These are phyloP conservation scores for Aspergillus vadensis DNA, from an alignment of 2,329 filamentous ascomycete species.

Conservation along the genomic window DNA sequence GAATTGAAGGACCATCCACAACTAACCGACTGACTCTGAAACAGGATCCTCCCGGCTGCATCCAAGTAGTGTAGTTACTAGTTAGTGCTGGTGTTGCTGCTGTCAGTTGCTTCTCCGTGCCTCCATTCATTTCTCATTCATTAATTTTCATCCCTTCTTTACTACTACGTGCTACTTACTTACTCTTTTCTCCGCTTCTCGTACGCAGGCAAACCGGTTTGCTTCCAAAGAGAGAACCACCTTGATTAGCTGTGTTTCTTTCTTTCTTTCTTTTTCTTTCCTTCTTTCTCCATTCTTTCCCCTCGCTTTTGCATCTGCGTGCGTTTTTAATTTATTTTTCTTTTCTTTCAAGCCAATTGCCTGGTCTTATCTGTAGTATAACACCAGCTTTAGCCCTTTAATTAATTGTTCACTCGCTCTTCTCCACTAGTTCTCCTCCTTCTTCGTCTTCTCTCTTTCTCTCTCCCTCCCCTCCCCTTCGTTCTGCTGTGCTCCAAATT, in stretches of 20 bases:
- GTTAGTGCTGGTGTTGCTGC: not conserved
- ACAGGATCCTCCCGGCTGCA: not conserved
- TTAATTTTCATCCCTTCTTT: not conserved
- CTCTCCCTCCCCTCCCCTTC: not conserved
- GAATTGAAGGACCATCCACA: not conserved
- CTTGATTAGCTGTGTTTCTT: conserved; percentile 3
- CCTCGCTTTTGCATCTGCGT: not conserved
- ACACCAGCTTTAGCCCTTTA: not conserved
- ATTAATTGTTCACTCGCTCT: conserved; percentile 4
- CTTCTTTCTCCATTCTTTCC: conserved; percentile 4
- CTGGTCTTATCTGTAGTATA: not conserved
- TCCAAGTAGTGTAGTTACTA: not conserved
- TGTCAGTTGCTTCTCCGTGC: conserved; percentile 3
- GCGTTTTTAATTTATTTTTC: too few relatives aligned
- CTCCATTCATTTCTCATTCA: not conserved
- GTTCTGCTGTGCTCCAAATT: conserved; percentile 5
- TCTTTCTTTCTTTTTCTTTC: not conserved
- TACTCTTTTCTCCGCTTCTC: conserved; percentile 1
- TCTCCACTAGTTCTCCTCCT: not conserved
- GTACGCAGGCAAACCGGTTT: conserved; percentile 2
- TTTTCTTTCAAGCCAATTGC: too few relatives aligned
- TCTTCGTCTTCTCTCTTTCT: conserved; percentile 4
- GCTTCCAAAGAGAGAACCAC: not conserved
- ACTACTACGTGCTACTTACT: not conserved
- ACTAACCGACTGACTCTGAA: conserved; percentile 9